phyloP scores from a whole-genome alignment of 1,139 yeast species.

The Suhomyces yuchorum region DNA sequence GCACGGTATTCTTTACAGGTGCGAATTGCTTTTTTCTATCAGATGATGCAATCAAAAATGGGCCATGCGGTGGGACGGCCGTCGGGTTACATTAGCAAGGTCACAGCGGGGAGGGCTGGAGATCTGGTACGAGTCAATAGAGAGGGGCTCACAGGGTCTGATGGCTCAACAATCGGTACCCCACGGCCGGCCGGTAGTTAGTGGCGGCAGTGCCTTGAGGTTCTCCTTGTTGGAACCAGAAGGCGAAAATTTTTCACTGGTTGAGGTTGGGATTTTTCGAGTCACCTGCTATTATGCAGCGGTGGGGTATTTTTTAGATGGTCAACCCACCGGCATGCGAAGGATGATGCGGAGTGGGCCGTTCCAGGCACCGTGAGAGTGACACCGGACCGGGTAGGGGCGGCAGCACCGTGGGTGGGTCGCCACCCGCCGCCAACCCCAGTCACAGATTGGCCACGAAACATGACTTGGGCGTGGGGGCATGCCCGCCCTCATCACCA shows the following conservation, averaged over 20 bases:
- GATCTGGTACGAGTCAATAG: neutral
- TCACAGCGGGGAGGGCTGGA: neutral
- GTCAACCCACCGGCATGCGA: slow-evolving; percentile 1
- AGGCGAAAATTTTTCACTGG: neutral
- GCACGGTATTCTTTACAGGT: neutral
- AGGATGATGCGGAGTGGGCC: neutral
- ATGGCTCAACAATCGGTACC: too few species aligned
- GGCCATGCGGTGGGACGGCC: slow-evolving; percentile 1
- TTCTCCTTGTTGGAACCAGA: too few species aligned
- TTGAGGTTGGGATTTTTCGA: neutral
- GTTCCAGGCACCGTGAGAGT: neutral
- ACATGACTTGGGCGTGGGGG: neutral
- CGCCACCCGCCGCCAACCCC: too few species aligned
- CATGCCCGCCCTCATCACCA: neutral
- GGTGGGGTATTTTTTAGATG: neutral
- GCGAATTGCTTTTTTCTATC: slow-evolving; percentile 1
- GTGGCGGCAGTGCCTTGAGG: neutral
- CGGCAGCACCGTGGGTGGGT: neutral
- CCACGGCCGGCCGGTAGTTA: too few species aligned
- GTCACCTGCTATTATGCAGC: slow-evolving; percentile 2
- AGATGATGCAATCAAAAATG: slow-evolving; percentile 1
- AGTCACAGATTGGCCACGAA: too few species aligned
- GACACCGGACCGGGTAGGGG: neutral
- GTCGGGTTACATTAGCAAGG: neutral
- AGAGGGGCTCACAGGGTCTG: neutral